These are phyloP conservation scores for Blastobotrys parvus DNA, from an alignment of 805 yeast species.

Conservation along the genomic window DNA sequence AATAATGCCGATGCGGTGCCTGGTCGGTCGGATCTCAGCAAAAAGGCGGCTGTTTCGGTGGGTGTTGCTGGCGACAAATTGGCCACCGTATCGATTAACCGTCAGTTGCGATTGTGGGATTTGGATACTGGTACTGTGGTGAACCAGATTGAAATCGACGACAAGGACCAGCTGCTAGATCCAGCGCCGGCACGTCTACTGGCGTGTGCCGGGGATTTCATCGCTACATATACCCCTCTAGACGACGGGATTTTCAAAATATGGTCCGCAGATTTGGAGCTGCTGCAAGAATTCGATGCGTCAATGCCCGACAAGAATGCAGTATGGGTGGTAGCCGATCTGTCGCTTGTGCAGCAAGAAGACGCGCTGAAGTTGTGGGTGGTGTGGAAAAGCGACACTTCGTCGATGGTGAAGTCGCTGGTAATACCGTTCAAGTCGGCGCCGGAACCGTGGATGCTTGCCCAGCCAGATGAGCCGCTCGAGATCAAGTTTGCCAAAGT, in stretches of 20 bases:
- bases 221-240: constrained; percentile 35
- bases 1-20: constrained; percentile 30
- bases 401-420: constrained; percentile 32
- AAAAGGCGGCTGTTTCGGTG: constrained; percentile 31
- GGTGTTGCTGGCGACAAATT: constrained; percentile 21
- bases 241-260: constrained; percentile 11
- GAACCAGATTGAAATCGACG: constrained; percentile 13
- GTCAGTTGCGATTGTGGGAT: constrained; percentile 54
- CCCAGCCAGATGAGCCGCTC: neutral
- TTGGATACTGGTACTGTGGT: constrained; percentile 29
- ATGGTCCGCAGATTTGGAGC: constrained; percentile 19
- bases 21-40: constrained; percentile 35
- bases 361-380: constrained; percentile 31
- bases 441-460: neutral
- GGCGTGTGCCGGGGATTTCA: constrained; percentile 13
- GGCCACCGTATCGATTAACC: constrained; percentile 48
- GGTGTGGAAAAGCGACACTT: constrained; percentile 59
- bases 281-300: constrained; percentile 24
- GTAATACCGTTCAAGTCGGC: neutral
- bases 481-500: constrained; percentile 8
- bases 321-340: constrained; percentile 44
- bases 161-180: constrained; percentile 19
- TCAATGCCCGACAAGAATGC: constrained; percentile 30
- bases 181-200: constrained; percentile 27
- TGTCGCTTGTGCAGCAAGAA: constrained; percentile 23